Conservation (phyloP, 345 rosid species). For the Mercurialis annua region DNA sequence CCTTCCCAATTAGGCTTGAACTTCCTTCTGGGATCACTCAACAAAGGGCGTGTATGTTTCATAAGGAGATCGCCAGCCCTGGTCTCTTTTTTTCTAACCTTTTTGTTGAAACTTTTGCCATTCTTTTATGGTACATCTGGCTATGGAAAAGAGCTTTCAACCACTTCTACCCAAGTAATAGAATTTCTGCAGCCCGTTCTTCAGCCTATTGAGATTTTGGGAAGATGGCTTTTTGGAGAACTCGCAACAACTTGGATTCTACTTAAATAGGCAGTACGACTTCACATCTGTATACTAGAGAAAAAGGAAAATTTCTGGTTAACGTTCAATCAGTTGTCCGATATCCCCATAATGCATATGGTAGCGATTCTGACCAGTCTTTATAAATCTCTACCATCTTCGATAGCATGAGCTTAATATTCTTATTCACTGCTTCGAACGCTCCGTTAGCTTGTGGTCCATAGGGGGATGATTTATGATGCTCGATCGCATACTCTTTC, state of each 20-base stretch:
- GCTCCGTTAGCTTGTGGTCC: background rate
- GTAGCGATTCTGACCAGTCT: background rate
- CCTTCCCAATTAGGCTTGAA: no score
- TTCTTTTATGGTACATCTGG: background rate
- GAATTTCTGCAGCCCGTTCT: background rate
- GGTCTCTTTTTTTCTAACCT: background rate
- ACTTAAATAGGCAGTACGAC: background rate
- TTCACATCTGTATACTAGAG: background rate
- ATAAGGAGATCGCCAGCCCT: background rate
- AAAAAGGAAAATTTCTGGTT: background rate
- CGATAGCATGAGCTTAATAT: background rate
- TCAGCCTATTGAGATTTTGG: background rate
- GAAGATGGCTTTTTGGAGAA: background rate
- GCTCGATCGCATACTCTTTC: background rate
- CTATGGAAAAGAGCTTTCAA: background rate
- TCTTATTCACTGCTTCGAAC: background rate
- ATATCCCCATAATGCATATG: background rate
- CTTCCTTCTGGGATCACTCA: no score
- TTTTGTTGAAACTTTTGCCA: background rate
- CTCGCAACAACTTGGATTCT: background rate
- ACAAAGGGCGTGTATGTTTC: no score
- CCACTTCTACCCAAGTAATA: background rate
- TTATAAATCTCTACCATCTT: background rate
- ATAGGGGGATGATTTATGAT: background rate
- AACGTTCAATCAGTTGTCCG: background rate